Conservation (phyloP, 371 early-diverging fungal genomes). For the Dinochytrium kinnereticum region DNA sequence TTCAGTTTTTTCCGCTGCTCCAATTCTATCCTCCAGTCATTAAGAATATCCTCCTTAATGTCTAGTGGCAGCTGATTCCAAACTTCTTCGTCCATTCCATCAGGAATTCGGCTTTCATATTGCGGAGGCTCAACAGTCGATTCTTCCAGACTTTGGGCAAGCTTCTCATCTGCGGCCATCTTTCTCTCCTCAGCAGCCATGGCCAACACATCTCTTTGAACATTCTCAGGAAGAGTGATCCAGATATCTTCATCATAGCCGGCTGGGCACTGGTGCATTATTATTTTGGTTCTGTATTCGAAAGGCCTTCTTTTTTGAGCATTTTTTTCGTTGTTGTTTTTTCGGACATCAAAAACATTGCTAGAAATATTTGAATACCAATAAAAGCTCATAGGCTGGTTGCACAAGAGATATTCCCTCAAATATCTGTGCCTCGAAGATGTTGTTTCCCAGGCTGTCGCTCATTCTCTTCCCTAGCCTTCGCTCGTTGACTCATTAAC, state of each 20-base stretch:
- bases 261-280: too few species aligned
- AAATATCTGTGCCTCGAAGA: too few species aligned
- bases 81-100: conserved; percentile 4
- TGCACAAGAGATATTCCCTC: too few species aligned
- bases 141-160: not conserved
- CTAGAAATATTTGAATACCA: too few species aligned
- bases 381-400: too few species aligned
- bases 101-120: not conserved
- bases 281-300: too few species aligned
- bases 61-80: not conserved
- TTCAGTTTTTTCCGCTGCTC: not conserved
- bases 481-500: too few species aligned
- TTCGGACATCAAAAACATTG: too few species aligned
- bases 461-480: too few species aligned
- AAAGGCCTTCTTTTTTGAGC: not conserved
- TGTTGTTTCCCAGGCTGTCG: too few species aligned
- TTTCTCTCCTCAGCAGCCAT: not conserved
- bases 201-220: not conserved
- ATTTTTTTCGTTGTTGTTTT: not conserved
- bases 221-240: conserved; percentile 4
- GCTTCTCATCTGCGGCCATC: not conserved
- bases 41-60: not conserved
- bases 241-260: conserved; percentile 9
- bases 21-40: not conserved
- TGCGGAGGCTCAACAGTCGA: not conserved